phyloP scores from a whole-genome alignment of 257 asterid species.

The Parsonsia alboflavescens region DNA sequence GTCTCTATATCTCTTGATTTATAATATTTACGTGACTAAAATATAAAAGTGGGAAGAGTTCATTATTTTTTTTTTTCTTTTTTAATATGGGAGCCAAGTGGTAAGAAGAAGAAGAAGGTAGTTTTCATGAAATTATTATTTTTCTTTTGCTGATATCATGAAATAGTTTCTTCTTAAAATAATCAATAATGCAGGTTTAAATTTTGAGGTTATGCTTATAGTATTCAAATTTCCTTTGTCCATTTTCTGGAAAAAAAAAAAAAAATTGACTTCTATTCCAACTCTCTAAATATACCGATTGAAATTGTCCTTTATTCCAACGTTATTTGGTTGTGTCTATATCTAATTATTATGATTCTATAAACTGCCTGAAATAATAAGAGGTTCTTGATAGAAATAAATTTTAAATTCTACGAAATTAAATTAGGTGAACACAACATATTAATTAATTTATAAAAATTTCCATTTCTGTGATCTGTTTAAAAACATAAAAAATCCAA shows the following conservation, averaged over 20 bases:
- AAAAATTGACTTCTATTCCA: neutral
- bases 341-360: neutral
- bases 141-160: neutral
- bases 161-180: neutral
- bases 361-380: neutral
- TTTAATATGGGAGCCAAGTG: no score
- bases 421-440: no score
- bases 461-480: no score
- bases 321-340: no score
- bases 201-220: no score
- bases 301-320: neutral
- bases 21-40: no score
- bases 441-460: no score
- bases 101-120: neutral
- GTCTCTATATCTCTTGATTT: no score
- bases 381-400: neutral
- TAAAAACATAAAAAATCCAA: no score
- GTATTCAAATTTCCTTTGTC: neutral
- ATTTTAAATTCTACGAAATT: no score
- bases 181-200: neutral
- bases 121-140: neutral
- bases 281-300: conserved; percentile 5
- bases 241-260: neutral
- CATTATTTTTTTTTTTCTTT: no score
- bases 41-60: no score